Base-by-base conservation (phyloP, 2,329 filamentous ascomycete genomes). In the Knoxdaviesia capensis region DNA sequence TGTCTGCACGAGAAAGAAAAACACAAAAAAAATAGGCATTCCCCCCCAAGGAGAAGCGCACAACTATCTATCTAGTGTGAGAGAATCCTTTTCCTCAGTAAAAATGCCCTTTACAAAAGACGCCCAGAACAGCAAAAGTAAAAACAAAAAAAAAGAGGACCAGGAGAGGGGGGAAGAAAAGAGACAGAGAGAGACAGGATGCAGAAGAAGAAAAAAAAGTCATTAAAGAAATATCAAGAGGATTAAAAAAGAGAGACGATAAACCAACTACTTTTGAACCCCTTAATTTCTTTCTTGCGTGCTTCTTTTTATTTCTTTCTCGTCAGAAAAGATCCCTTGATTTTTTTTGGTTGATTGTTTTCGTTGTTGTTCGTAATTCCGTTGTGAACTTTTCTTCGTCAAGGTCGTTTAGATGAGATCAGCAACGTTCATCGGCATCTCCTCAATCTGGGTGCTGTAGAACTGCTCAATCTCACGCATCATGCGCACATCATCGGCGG, bases 381-480 rank as follows among this genome's bases (percentile, higher is more conserved):
- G 32, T 7, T 31, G 40, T 38, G 43, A 41, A 42, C 43, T 44
- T 46, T 37, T 42, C 43, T 38, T 34, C 41, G 42, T 36, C 8
- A 11, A 35, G 34, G 34, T 9, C 8, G 45, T 49, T 75, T 78
- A 80, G 63, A 81, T 81, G 53, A 81, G 74, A 55, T 81, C 77
- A 53, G 77, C 77, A 54, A 81, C 77, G 65, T 81, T 81, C 90
- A 98, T 96, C 59, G 90, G 90, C 90, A 98, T 98, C 77, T 98
- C 90, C 70, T 98, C 90, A 54, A 98, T 96, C 72, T 98, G 90
- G 64, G 90, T 98, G 77, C 85, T 94, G 80, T 98, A 98, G 77
- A 96, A 98, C 71, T 94, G 85, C 66, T 98, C 90, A 54, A 98
- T 98, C 58, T 98, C 90, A 51, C 90, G 77, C 54, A 98, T 71